phyloP scores from a whole-genome alignment of 495 filamentous ascomycete species.

The Aspergillus cavernicola region DNA sequence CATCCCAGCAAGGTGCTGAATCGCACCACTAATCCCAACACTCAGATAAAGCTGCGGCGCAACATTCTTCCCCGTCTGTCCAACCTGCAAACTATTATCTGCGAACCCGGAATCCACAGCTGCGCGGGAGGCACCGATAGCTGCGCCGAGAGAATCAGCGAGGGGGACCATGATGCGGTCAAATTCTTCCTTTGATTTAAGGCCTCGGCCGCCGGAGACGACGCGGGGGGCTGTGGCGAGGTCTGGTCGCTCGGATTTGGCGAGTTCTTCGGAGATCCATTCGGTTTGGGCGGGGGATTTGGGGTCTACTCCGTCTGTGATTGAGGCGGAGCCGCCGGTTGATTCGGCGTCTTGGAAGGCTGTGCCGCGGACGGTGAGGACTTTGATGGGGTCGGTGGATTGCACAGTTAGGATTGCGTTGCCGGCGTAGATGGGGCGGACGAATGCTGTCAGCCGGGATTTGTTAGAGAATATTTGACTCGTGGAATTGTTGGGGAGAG shows the following conservation, averaged over 20 bases:
- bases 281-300: conserved; percentile 68
- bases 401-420: conserved; percentile 98
- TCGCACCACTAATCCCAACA: conserved; percentile 93
- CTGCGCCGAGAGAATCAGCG: conserved; percentile 86
- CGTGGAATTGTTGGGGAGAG: not conserved
- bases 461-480: not conserved
- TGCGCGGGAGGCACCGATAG: conserved; percentile 89
- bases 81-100: conserved; percentile 98
- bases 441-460: conserved; percentile 58
- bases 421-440: conserved; percentile 94
- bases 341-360: conserved; percentile 63
- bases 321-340: conserved; percentile 47
- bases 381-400: conserved; percentile 77
- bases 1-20: conserved; percentile 98
- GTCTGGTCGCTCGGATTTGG: conserved; percentile 93
- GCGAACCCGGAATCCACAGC: conserved; percentile 97
- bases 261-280: conserved; percentile 92
- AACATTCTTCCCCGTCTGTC: conserved; percentile 97
- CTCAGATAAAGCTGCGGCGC: conserved; percentile 94
- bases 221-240: conserved; percentile 82
- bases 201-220: conserved; percentile 88
- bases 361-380: conserved; percentile 89
- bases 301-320: conserved; percentile 46
- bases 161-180: conserved; percentile 86
- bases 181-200: conserved; percentile 97